A percentile compares a stretch with the other conserved stretches of the same genome.
Evolutionary conservation across 2,329 filamentous ascomycete species (phyloP).

Genomic region (Talaromyces sp.): DNA sequence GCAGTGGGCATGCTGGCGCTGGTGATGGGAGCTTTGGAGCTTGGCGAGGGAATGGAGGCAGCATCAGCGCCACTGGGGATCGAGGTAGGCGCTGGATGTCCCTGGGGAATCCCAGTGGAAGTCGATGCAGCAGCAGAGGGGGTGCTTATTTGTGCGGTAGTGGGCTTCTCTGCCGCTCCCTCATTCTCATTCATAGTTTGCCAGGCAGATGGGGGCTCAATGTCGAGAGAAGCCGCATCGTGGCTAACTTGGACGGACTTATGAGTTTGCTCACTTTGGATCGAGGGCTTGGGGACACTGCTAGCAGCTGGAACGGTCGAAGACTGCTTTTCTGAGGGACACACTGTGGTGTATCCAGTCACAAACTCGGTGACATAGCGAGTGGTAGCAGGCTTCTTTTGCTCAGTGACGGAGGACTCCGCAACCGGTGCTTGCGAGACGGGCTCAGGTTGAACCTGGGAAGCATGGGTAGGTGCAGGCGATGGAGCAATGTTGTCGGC

Average conservation of each 20-base stretch:
- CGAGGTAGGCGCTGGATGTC: neutral
- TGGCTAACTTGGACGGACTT: neutral
- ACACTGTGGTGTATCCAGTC: constrained; percentile 23
- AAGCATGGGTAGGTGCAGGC: neutral
- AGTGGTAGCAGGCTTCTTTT: neutral
- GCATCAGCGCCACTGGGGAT: neutral
- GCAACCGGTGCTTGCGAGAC: neutral
- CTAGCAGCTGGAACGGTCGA: neutral
- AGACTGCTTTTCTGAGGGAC: constrained; percentile 10
- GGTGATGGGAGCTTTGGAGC: neutral
- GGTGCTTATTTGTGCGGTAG: neutral
- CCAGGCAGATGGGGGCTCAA: neutral
- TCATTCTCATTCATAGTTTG: neutral
- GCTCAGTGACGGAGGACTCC: neutral
- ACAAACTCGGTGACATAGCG: constrained; percentile 12
- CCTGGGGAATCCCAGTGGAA: neutral
- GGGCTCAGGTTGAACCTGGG: neutral
- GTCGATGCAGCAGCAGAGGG: neutral
- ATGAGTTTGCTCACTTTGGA: neutral
- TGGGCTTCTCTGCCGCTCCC: neutral
- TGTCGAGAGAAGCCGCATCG: neutral
- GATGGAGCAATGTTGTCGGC: neutral
- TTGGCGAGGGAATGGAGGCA: neutral
- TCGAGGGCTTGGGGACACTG: neutral
- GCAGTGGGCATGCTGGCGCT: neutral